Evolutionary conservation across 208 protist genomes (phyloP), one percentile per base, ranked within the genome.

Genomic region (Trypanosoma mega): DNA sequence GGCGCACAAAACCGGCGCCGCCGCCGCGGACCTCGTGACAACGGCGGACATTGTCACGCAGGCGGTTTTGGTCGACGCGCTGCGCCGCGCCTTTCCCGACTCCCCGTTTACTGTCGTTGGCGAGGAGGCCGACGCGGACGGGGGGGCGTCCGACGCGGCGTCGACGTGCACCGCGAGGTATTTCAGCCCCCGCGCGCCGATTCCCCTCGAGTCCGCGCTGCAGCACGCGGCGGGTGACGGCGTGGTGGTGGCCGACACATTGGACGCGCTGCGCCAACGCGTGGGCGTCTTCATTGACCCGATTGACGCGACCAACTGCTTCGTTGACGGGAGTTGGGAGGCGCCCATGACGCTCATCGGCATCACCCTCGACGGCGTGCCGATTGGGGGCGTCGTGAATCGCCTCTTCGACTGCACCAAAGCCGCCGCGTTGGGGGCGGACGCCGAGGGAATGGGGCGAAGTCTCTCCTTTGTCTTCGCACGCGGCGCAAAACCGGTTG

Each of bases 281-380:
- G 54, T 93, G 9, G 76, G 76, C 3, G 47, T 95, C n/a, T 95
- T 84, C 58, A 80, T 95, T 36, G 88, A 95, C 61, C 88, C 88
- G 16, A 85, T 95, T 30, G 85, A 95, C 52, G 88, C 74, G 43
- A 95, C 88, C 0, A 85, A 81, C 55, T 89, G 85, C 55, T 95
- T 92, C 53, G 74, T 83, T 20, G 43, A 62, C 4, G 88, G 88
- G 2, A 50, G 62, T 41, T 85, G 87, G 58, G 60, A 79, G 26
- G 77, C 70, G 18, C 84, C 86, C 7, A 78, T 91, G 71, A 93
- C 82, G 51, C 71, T 95, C 7, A 72, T 92, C 24, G 85, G 88
- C 44, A 82, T 95, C 31, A 73, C 76, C 26, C 44, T 92, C 27
- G 80, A 89, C 58, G 74, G 60, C 14, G 61, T 83, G 16, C 76